A percentile compares a stretch with the other conserved stretches of the same genome.
Evolutionary conservation across 257 asterid genomes (phyloP).

Genomic region (Eucommia ulmoides): DNA sequence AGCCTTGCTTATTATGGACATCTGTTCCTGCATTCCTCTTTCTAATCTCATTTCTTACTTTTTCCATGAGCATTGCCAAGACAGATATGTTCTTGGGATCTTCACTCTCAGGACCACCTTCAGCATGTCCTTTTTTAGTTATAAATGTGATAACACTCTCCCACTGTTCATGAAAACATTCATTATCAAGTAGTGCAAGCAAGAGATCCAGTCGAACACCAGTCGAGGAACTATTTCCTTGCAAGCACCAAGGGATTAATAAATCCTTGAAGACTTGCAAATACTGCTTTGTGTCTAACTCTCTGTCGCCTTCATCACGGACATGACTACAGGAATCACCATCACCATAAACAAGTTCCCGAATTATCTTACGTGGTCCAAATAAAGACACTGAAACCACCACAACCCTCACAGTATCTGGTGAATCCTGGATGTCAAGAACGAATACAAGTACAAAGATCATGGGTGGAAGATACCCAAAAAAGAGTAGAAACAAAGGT

Average conservation of each 20-base stretch:
- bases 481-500: constrained; percentile 7
- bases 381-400: constrained; percentile 46
- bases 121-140: constrained; percentile 24
- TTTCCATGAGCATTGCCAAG: constrained; percentile 68
- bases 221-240: constrained; percentile 26
- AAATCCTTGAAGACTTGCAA: constrained; percentile 43
- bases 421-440: constrained; percentile 90
- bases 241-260: constrained; percentile 80
- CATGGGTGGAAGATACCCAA: constrained; percentile 8
- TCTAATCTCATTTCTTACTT: constrained; percentile 49
- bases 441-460: constrained; percentile 12
- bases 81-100: constrained; percentile 25
- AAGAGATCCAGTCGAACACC: constrained; percentile 62
- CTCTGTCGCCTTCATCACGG: constrained; percentile 10
- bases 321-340: too few relatives aligned
- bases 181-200: constrained; percentile 76
- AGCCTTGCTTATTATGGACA: constrained; percentile 20
- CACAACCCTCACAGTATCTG: constrained; percentile 54
- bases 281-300: constrained; percentile 36
- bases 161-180: constrained; percentile 75
- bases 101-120: constrained; percentile 17
- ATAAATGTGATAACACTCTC: constrained; percentile 43
- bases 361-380: constrained; percentile 62
- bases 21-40: constrained; percentile 4
- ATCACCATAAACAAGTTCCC: constrained; percentile 35